Conservation (phyloP, 352 stramenopile genomes). For the Globisporangium nodosum region DNA sequence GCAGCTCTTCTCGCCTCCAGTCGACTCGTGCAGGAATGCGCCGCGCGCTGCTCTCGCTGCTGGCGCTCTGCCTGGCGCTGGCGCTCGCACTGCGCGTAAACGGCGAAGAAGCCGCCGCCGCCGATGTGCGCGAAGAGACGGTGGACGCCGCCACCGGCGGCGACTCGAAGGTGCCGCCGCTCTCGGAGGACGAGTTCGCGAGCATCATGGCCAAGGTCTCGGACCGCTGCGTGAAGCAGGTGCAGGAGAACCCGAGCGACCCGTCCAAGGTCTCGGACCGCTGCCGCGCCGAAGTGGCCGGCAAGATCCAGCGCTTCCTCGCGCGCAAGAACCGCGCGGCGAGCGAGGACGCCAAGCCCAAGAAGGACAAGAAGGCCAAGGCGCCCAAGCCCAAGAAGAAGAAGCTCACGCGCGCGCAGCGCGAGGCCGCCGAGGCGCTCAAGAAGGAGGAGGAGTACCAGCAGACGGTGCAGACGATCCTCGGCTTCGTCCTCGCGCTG, state of each 20-base stretch:
- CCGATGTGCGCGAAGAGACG: constrained; percentile 37
- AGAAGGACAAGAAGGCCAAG: constrained; percentile 20
- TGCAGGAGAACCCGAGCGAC: constrained; percentile 64
- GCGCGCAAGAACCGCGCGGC: constrained; percentile 30
- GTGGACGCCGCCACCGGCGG: constrained; percentile 22
- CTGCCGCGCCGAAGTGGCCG: constrained; percentile 48
- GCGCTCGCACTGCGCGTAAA: constrained; percentile 16
- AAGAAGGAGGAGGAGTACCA: constrained; percentile 72
- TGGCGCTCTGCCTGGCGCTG: constrained; percentile 38
- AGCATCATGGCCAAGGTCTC: constrained; percentile 73
- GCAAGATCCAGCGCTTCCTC: constrained; percentile 61
- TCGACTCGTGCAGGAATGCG: constrained; percentile 27
- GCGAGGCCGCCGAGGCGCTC: constrained; percentile 37
- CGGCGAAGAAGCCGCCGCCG: constrained; percentile 18
- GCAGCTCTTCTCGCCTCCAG: not conserved
- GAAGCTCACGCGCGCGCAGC: constrained; percentile 52
- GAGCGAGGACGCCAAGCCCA: constrained; percentile 17
- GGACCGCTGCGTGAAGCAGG: constrained; percentile 63
- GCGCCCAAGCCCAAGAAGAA: constrained; percentile 65
- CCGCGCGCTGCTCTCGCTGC: constrained; percentile 30
- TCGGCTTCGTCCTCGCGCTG: constrained; percentile 63
- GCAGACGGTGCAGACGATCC: constrained; percentile 59
- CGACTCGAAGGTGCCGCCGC: constrained; percentile 29
- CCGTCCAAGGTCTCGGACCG: constrained; percentile 56
- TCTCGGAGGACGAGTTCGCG: constrained; percentile 58